Conservation (phyloP, 257 asterid species). For the Capsicum rhomboideum region DNA sequence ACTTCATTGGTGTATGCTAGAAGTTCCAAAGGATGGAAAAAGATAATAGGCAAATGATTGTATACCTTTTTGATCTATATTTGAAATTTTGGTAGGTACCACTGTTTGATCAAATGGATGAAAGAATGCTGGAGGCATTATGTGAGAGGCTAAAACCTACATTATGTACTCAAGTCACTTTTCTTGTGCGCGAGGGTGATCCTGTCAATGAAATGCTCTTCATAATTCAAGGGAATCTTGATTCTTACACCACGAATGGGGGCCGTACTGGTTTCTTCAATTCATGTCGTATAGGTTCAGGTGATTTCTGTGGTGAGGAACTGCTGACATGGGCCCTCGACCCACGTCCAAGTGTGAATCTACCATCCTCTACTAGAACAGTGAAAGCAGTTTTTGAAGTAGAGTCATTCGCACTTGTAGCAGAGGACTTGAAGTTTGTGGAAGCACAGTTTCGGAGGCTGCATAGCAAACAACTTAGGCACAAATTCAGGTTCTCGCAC, state of each 20-base stretch:
- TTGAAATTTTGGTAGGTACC: constrained; percentile 51
- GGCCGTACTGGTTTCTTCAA: constrained; percentile 96
- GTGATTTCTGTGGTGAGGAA: constrained; percentile 94
- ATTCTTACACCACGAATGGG: constrained; percentile 86
- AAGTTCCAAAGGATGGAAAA: not conserved
- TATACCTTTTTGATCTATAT: not conserved
- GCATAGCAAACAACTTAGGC: constrained; percentile 84
- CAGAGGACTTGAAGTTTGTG: constrained; percentile 75
- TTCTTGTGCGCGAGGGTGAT: constrained; percentile 83
- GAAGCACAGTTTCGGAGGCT: constrained; percentile 72
- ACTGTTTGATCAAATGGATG: constrained; percentile 87
- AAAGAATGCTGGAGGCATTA: constrained; percentile 78
- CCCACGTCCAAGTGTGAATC: constrained; percentile 70
- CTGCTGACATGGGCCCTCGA: constrained; percentile 96
- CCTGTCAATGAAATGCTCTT: constrained; percentile 90
- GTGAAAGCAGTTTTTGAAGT: constrained; percentile 82
- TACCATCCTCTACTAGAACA: constrained; percentile 87
- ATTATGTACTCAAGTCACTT: constrained; percentile 60
- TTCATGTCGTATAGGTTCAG: constrained; percentile 66
- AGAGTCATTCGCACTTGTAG: constrained; percentile 71
- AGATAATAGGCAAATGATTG: not conserved
- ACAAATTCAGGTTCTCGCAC: constrained; percentile 87
- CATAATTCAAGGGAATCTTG: constrained; percentile 84
- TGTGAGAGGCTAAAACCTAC: constrained; percentile 94
- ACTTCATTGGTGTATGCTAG: not conserved